phyloP scores from a whole-genome alignment of 2,329 filamentous ascomycete species.

The Nothophoma quercina region DNA sequence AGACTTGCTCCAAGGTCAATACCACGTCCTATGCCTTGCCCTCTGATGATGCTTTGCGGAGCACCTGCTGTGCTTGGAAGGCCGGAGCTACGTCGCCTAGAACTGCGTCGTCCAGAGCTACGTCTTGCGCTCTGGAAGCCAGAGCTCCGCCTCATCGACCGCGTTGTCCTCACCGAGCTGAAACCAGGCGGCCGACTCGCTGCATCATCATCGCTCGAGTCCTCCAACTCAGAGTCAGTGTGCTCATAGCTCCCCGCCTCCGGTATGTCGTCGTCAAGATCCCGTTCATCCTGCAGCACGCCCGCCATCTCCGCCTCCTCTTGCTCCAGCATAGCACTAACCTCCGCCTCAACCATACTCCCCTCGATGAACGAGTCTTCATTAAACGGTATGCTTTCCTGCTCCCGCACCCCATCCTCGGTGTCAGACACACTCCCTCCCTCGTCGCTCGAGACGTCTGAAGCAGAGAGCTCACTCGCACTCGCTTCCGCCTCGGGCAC shows the following conservation, averaged over 20 bases:
- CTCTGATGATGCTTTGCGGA: slow-evolving; percentile 4
- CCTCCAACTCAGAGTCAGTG: slow-evolving; percentile 61
- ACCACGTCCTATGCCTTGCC: slow-evolving; percentile 8
- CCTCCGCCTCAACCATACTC: slow-evolving; percentile 50
- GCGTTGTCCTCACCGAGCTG: slow-evolving; percentile 27
- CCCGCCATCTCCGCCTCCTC: slow-evolving; percentile 58
- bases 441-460: slow-evolving; percentile 47
- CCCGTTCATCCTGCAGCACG: slow-evolving; percentile 57
- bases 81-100: slow-evolving; percentile 11
- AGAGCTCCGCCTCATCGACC: slow-evolving; percentile 27
- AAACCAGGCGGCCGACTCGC: slow-evolving; percentile 31
- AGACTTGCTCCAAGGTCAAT: slow-evolving; percentile 32
- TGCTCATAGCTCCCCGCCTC: slow-evolving; percentile 63
- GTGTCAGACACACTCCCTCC: slow-evolving; percentile 16
- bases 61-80: slow-evolving; percentile 2
- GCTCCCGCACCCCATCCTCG: slow-evolving; percentile 55
- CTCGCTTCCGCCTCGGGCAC: slow-evolving; percentile 53
- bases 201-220: slow-evolving; percentile 39
- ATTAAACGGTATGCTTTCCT: slow-evolving; percentile 57
- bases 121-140: slow-evolving; percentile 31
- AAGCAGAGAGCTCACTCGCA: slow-evolving; percentile 30
- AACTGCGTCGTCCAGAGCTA: slow-evolving; percentile 26
- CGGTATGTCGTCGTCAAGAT: slow-evolving; percentile 60
- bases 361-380: slow-evolving; percentile 58
- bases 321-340: slow-evolving; percentile 50